Conservation (phyloP, 169 alveolate species). For the Ichthyophthirius multifiliis region DNA sequence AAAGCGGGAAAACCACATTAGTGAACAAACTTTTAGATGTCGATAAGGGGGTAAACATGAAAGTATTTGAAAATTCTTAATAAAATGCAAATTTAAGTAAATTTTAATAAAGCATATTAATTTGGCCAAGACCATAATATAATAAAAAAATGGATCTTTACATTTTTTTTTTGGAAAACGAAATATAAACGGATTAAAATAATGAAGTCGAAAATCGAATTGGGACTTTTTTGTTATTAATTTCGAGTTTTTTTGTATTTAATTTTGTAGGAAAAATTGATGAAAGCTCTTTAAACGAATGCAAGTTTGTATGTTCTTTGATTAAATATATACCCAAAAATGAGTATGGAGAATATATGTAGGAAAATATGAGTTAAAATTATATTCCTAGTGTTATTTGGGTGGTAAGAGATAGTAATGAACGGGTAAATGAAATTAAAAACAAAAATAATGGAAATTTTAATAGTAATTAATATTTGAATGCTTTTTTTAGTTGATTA, state of each 20-base stretch:
- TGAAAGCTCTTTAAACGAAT: slow-evolving; percentile 80
- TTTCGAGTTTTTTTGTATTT: slow-evolving; percentile 75
- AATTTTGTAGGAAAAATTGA: slow-evolving; percentile 83
- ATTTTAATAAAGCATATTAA: slow-evolving; percentile 75
- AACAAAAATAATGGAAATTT: too few relatives aligned
- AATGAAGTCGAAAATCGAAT: slow-evolving; percentile 74
- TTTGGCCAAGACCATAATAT: slow-evolving; percentile 57
- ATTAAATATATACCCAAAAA: slow-evolving; percentile 53
- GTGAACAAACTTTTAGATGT: slow-evolving; percentile 52
- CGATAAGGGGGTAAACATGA: slow-evolving; percentile 47
- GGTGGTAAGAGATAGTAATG: slow-evolving; percentile 84
- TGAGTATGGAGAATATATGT: slow-evolving; percentile 48
- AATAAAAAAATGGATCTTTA: slow-evolving; percentile 13
- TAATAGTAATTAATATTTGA: too few relatives aligned
- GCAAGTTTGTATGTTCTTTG: slow-evolving; percentile 61
- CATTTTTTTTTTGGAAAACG: slow-evolving; percentile 14
- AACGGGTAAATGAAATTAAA: too few relatives aligned
- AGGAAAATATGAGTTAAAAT: slow-evolving; percentile 46
- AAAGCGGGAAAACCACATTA: slow-evolving; percentile 76
- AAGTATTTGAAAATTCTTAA: too few relatives aligned
- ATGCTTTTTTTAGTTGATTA: too few relatives aligned
- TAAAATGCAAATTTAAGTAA: slow-evolving; percentile 76
- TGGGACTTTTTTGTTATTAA: slow-evolving; percentile 68
- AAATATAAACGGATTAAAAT: too few relatives aligned
- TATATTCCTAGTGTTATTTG: slow-evolving; percentile 76